Evolutionary conservation across 495 filamentous ascomycete species (phyloP).

Genomic region (Daldinia childiae): DNA sequence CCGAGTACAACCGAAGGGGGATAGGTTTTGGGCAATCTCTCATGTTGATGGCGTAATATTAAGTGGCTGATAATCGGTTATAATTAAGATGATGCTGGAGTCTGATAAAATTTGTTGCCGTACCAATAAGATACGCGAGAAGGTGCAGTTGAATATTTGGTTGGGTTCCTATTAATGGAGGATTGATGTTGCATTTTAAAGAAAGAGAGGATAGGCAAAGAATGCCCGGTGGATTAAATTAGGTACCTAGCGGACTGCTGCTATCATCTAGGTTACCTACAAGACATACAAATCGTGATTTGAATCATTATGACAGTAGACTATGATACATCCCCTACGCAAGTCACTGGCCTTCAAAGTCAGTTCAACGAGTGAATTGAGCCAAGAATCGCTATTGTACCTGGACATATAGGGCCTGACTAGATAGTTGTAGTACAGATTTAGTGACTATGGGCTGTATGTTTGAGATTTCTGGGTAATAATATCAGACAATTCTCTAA

Average conservation of each 20-base stretch:
- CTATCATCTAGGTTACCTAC: background rate
- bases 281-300: background rate
- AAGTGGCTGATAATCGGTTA: no score
- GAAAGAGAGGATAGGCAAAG: background rate
- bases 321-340: background rate
- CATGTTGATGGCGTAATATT: no score
- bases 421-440: background rate
- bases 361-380: background rate
- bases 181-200: background rate
- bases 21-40: no score
- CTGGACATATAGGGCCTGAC: background rate
- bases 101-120: background rate
- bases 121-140: background rate
- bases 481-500: background rate
- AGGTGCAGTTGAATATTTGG: background rate
- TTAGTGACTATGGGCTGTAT: background rate
- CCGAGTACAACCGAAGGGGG: no score
- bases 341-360: background rate
- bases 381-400: background rate
- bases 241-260: background rate
- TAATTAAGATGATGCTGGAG: background rate
- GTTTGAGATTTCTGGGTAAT: background rate
- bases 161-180: background rate
- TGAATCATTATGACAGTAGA: background rate
- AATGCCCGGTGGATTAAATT: background rate